Conservation (phyloP, 441 rosid genomes). For the Pelargonium fulgidum region DNA sequence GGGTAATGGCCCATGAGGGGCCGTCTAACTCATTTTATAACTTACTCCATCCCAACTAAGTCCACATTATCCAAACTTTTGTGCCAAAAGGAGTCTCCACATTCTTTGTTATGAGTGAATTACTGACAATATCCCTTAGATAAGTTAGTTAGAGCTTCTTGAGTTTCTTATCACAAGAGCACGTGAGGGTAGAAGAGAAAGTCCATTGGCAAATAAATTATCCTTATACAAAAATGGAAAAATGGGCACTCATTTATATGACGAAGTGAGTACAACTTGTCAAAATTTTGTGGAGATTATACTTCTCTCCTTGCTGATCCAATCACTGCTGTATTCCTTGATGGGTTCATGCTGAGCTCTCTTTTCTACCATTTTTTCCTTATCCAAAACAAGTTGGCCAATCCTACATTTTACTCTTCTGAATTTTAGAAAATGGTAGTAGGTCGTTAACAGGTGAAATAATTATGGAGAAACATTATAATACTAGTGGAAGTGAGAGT, state of each 20-base stretch:
- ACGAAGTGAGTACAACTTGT: neutral
- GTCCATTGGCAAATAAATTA: too few species aligned
- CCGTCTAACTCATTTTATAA: too few species aligned
- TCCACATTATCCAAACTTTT: too few species aligned
- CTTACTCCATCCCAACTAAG: too few species aligned
- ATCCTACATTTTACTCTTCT: neutral
- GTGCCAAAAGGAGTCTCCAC: too few species aligned
- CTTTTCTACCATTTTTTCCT: neutral
- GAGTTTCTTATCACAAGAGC: too few species aligned
- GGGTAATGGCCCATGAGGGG: neutral
- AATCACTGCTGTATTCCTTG: neutral
- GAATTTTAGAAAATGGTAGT: neutral
- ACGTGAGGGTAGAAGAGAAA: too few species aligned
- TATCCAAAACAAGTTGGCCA: neutral
- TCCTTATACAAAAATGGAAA: too few species aligned
- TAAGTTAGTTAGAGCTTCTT: too few species aligned
- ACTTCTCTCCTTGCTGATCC: neutral
- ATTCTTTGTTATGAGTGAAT: too few species aligned
- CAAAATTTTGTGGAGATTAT: neutral
- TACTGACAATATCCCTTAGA: too few species aligned
- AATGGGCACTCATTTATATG: too few species aligned
- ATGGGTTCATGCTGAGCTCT: neutral
- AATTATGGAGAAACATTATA: neutral
- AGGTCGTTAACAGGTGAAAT: neutral
- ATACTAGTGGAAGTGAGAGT: neutral